Evolutionary conservation across 495 filamentous ascomycete genomes (phyloP).

Genomic region (Viridothelium virens): DNA sequence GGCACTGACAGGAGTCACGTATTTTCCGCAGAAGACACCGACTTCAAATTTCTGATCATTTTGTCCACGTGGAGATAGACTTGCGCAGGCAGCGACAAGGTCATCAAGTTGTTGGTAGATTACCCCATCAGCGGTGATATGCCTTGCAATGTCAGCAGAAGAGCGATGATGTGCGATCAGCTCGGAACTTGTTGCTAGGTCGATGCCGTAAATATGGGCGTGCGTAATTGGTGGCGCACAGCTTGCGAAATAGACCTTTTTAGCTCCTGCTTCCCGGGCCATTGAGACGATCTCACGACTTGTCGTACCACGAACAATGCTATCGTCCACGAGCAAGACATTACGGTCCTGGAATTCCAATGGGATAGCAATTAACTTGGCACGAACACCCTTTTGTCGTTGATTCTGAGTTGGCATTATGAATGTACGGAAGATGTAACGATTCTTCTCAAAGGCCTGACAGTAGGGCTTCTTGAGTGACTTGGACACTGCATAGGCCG

Average conservation of each 20-base stretch:
- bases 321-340: conserved; percentile 85
- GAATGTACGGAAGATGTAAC: conserved; percentile 93
- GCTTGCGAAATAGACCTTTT: conserved; percentile 82
- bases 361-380: conserved; percentile 77
- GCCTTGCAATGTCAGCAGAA: conserved; percentile 57
- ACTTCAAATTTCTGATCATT: conserved; percentile 68
- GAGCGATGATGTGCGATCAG: conserved; percentile 76
- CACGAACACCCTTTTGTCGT: conserved; percentile 68
- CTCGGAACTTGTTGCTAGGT: conserved; percentile 74
- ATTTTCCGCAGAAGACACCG: conserved; percentile 92
- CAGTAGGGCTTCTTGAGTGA: conserved; percentile 71
- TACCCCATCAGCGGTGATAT: conserved; percentile 86
- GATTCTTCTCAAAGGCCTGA: conserved; percentile 87
- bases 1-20: conserved; percentile 74
- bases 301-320: conserved; percentile 88
- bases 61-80: conserved; percentile 51
- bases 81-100: conserved; percentile 70
- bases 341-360: conserved; percentile 79
- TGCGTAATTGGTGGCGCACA: conserved; percentile 82
- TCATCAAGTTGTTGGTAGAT: conserved; percentile 86
- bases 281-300: conserved; percentile 86
- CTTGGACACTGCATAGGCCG: conserved; percentile 71
- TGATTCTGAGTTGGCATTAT: conserved; percentile 87
- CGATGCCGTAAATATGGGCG: conserved; percentile 79
- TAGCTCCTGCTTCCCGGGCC: conserved; percentile 85